A percentile compares a stretch with the other conserved stretches of the same genome.
Conservation (phyloP, 495 filamentous ascomycete genomes). For the Penicillium taxi region DNA sequence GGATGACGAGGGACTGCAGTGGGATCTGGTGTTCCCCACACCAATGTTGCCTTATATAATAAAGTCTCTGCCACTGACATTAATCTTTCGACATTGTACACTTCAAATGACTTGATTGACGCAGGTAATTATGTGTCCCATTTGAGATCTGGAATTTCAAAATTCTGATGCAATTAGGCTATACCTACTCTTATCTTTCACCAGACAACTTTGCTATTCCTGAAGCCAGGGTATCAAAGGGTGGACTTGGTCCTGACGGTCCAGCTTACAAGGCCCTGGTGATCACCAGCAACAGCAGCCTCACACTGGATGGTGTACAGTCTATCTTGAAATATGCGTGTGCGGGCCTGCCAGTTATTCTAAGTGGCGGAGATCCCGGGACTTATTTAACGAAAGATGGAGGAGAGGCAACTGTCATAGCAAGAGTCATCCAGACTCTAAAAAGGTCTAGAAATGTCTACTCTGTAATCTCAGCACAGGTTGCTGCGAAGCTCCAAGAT, state of each 20-base stretch:
- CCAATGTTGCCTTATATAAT: too few species aligned
- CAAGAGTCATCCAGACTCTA: constrained; percentile 8
- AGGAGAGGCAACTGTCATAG: too few species aligned
- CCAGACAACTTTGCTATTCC: constrained; percentile 39
- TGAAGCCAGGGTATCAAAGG: constrained; percentile 24
- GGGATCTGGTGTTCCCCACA: too few species aligned
- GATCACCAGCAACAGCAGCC: constrained; percentile 27
- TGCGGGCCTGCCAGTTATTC: constrained; percentile 24
- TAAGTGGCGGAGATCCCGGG: constrained; percentile 7
- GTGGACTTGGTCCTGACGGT: constrained; percentile 29
- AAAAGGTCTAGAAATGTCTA: constrained; percentile 16
- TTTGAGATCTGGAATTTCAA: too few species aligned
- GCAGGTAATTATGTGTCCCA: too few species aligned
- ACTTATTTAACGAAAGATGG: constrained; percentile 12
- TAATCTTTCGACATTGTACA: too few species aligned
- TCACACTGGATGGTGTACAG: constrained; percentile 28
- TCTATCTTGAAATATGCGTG: constrained; percentile 32
- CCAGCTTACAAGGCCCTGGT: constrained; percentile 41
- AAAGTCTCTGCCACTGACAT: too few species aligned
- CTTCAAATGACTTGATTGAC: too few species aligned
- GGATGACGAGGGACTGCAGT: constrained; percentile 24
- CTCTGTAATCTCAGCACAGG: constrained; percentile 4
- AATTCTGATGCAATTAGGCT: constrained; percentile 30
- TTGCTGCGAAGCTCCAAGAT: constrained; percentile 17
- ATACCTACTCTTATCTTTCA: constrained; percentile 42